Evolutionary conservation across 2,329 filamentous ascomycete genomes (phyloP).

Genomic region (Paraphaeosphaeria minitans): DNA sequence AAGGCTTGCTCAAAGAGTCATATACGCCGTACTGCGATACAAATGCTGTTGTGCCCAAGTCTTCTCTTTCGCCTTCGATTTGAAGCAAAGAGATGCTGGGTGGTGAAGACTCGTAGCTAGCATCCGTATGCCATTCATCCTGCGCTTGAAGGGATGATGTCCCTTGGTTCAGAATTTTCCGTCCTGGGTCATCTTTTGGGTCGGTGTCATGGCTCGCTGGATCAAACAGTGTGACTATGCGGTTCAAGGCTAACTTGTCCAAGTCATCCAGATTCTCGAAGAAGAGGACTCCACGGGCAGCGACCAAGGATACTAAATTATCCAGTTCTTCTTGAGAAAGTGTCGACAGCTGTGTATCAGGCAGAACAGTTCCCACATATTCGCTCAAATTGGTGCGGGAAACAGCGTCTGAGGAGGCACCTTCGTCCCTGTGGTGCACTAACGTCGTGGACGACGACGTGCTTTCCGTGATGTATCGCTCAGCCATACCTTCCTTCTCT

Average conservation of each 20-base stretch:
- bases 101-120: constrained; percentile 4
- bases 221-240: constrained; percentile 11
- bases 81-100: constrained; percentile 14
- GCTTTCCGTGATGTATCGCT: constrained; percentile 39
- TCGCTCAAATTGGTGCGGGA: constrained; percentile 14
- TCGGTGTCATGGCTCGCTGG: background rate
- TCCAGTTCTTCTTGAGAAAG: constrained; percentile 50
- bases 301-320: constrained; percentile 46
- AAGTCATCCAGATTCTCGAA: constrained; percentile 54
- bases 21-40: constrained; percentile 22
- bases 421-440: constrained; percentile 51
- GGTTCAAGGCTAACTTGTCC: constrained; percentile 5
- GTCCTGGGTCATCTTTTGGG: constrained; percentile 25
- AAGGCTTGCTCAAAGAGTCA: constrained; percentile 16
- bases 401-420: constrained; percentile 21
- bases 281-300: constrained; percentile 47
- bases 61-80: background rate
- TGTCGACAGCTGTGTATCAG: constrained; percentile 48
- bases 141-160: constrained; percentile 1
- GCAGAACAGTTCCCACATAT: constrained; percentile 29
- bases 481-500: background rate
- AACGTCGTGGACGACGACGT: constrained; percentile 33
- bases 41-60: constrained; percentile 8
- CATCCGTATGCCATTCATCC: constrained; percentile 14
- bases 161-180: background rate